Conservation (phyloP, 495 filamentous ascomycete species). For the Bathelium albidoporum region DNA sequence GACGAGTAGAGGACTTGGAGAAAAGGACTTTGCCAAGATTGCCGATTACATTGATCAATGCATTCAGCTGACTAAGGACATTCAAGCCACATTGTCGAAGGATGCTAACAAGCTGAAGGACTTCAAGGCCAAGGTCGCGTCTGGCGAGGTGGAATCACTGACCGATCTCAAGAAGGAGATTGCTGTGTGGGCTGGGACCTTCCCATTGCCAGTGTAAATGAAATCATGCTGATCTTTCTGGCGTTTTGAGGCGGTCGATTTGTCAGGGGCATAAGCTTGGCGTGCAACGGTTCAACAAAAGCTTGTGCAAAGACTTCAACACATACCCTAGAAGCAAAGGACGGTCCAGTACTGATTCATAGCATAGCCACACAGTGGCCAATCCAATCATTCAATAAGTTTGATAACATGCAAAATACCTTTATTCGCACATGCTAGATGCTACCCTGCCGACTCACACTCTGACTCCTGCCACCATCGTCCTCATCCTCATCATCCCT, state of each 20-base stretch:
- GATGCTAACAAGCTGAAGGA: constrained; percentile 98
- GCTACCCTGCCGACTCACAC: background rate
- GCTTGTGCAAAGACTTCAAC: background rate
- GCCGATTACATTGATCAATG: constrained; percentile 80
- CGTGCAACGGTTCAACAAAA: background rate
- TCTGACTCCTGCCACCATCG: background rate
- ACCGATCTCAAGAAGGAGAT: constrained; percentile 80
- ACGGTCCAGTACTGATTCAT: background rate
- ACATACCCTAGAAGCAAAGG: background rate
- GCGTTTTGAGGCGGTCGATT: background rate
- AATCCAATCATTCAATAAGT: background rate
- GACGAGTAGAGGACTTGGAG: constrained; percentile 88
- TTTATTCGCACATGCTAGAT: background rate
- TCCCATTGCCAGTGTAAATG: constrained; percentile 75
- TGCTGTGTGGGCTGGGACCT: constrained; percentile 72
- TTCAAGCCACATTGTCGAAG: constrained; percentile 80
- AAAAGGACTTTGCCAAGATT: constrained; percentile 86
- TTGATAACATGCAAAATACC: background rate
- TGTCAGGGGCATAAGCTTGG: background rate
- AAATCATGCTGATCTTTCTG: background rate
- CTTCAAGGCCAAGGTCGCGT: constrained; percentile 78
- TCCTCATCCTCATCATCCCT: background rate
- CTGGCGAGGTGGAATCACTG: constrained; percentile 58
- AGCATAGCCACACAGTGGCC: background rate
- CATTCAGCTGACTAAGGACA: constrained; percentile 48